Evolutionary conservation across 108 stramenopile species (phyloP), one percentile per base, ranked within the genome.

Genomic region (Licmophora abbreviata): DNA sequence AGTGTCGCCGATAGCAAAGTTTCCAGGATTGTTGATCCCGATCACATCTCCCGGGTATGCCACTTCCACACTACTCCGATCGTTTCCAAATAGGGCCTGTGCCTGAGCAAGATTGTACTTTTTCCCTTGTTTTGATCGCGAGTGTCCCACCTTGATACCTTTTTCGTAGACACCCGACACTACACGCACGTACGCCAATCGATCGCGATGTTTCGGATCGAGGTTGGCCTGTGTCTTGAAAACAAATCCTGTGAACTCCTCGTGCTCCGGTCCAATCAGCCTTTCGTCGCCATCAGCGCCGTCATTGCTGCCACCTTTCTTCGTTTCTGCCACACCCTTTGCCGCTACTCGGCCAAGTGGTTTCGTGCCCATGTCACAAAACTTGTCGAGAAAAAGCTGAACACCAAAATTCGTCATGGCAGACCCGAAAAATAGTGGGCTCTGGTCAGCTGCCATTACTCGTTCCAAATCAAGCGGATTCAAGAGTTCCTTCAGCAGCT

Each of bases 211-310:
- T 36, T 93, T 89, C 4, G 96, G 96, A 59, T 97, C 94, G 37
- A 97, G 60, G 66, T 97, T 97, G 46, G 96, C 96, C 56, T 96
- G 95, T 24, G 93, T 93, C 68, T 97, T 97, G 74, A 97, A 97
- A 23, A 95, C 71, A 60, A 92, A 94, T 2, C 94, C 96, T 43
- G 96, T 83, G 51, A 97, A 97, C 47, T 97, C 94, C 34, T 70
- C 60, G 63, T 80, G 68, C 45, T 77, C 74, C 15, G 95, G 91
- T 10, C 64, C 15, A 21, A 96, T 69, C 36, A 64, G 17, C 18
- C 71, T 60, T 48, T 63, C 58, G 11, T 49, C 71, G 9, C 69
- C 77, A 14, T 72, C 71, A 42, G 59, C 59, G 10, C 61, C 42
- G 21, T n/a, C 35, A 9, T 23, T 21, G 17, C 9, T 11, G 25